Percentiles rank a stretch among this genome's conserved stretches.
Conservation (phyloP, 129 eudicot genomes). For the Tagetes erecta region DNA sequence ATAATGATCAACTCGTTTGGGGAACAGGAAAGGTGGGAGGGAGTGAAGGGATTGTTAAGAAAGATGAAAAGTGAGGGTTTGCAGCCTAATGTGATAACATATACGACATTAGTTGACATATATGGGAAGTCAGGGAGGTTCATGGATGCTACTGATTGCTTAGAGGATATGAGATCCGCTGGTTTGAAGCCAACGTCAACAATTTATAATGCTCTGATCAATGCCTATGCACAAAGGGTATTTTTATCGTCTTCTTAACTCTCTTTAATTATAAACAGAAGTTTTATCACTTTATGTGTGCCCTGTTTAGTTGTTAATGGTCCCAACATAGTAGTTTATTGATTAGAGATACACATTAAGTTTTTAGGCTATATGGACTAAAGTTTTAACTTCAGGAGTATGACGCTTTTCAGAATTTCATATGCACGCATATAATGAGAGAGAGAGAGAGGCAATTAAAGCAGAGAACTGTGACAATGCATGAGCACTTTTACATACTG, state of each 20-base stretch:
- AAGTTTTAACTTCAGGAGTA: background rate
- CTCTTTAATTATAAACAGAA: background rate
- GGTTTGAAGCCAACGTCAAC: constrained; percentile 88
- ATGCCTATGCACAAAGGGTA: constrained; percentile 98
- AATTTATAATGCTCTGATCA: constrained; percentile 96
- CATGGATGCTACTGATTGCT: constrained; percentile 80
- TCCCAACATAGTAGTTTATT: background rate
- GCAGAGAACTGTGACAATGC: too few relatives aligned
- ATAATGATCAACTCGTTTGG: constrained; percentile 90
- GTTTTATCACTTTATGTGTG: background rate
- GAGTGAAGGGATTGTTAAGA: constrained; percentile 64
- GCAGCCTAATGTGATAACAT: constrained; percentile 77
- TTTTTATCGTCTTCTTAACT: constrained; percentile 16
- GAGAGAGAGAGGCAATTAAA: background rate
- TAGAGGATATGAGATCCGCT: constrained; percentile 86
- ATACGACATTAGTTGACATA: constrained; percentile 78
- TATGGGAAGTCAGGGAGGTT: constrained; percentile 89
- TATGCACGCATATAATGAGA: background rate
- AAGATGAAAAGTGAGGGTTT: constrained; percentile 84
- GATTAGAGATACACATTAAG: background rate
- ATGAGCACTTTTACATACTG: background rate
- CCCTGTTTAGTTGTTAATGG: constrained; percentile 9
- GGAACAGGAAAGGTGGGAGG: constrained; percentile 87
- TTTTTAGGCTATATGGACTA: background rate
- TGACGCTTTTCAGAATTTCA: background rate